These are phyloP conservation scores for Paecilomyces formosus DNA, from an alignment of 2,329 filamentous ascomycete species.

Conservation along the genomic window DNA sequence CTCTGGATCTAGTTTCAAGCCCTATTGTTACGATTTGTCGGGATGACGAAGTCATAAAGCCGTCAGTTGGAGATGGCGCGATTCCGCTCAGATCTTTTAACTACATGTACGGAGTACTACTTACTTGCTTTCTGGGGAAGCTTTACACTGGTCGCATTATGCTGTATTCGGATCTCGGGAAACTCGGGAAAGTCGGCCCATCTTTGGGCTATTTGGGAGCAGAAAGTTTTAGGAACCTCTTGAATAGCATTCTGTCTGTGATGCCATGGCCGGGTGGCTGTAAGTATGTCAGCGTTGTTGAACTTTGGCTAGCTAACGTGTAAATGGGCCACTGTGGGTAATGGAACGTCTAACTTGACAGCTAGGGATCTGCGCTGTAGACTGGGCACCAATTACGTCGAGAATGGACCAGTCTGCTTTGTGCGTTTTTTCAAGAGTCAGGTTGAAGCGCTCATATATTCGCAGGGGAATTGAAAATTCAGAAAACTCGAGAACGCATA, in stretches of 20 bases:
- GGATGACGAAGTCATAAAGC: neutral
- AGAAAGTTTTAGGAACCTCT: neutral
- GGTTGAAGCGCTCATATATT: too few relatives aligned
- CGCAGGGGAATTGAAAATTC: too few relatives aligned
- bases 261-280: neutral
- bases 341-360: neutral
- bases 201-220: neutral
- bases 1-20: neutral
- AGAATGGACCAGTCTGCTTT: neutral
- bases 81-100: neutral
- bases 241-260: neutral
- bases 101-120: too few relatives aligned
- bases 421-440: too few relatives aligned
- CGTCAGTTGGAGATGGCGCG: neutral
- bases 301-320: neutral
- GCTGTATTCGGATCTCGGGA: neutral
- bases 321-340: neutral
- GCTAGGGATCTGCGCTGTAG: neutral
- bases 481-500: neutral
- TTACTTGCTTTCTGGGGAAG: neutral
- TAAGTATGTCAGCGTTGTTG: neutral
- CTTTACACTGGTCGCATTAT: neutral
- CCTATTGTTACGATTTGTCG: neutral
- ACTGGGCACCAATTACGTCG: neutral
- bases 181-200: neutral